phyloP scores from a whole-genome alignment of 257 asterid species.

The Misopates orontium region DNA sequence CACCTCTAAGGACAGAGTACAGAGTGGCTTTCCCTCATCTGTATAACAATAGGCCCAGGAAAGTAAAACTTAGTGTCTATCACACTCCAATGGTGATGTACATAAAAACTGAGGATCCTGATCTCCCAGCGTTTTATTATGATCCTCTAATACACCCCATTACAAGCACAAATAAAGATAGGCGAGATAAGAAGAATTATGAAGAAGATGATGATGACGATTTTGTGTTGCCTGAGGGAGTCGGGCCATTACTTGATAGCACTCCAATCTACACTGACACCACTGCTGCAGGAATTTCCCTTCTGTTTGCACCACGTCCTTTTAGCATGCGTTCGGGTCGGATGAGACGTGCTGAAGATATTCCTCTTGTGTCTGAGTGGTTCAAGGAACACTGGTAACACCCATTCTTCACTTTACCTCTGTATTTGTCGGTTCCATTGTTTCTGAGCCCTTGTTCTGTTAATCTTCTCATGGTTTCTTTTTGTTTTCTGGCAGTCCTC shows the following conservation, averaged over 20 bases:
- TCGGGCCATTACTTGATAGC: slow-evolving; percentile 67
- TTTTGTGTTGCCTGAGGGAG: slow-evolving; percentile 79
- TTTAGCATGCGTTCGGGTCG: slow-evolving; percentile 99
- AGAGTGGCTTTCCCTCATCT: slow-evolving; percentile 96
- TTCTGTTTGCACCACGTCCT: slow-evolving; percentile 96
- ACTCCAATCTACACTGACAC: slow-evolving; percentile 89
- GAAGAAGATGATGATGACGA: slow-evolving; percentile 92
- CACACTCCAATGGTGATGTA: slow-evolving; percentile 98
- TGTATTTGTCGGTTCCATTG: neutral
- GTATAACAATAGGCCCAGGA: slow-evolving; percentile 92
- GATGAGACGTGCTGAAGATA: slow-evolving; percentile 97
- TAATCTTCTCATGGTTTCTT: neutral
- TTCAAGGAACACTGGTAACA: slow-evolving; percentile 95
- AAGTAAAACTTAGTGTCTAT: slow-evolving; percentile 84
- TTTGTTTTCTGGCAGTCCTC: slow-evolving; percentile 63
- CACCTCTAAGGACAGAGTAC: slow-evolving; percentile 98
- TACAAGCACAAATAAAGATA: slow-evolving; percentile 72
- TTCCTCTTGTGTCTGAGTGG: slow-evolving; percentile 99
- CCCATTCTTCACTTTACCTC: slow-evolving; percentile 9
- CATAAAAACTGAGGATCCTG: slow-evolving; percentile 99
- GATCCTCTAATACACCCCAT: slow-evolving; percentile 97
- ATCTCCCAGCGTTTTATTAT: slow-evolving; percentile 92
- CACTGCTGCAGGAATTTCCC: slow-evolving; percentile 95
- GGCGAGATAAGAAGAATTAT: slow-evolving; percentile 61
- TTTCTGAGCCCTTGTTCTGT: slow-evolving; percentile 54